These are phyloP conservation scores for Linnemannia zychae DNA, from an alignment of 192 early-diverging fungal genomes.

Conservation along the genomic window DNA sequence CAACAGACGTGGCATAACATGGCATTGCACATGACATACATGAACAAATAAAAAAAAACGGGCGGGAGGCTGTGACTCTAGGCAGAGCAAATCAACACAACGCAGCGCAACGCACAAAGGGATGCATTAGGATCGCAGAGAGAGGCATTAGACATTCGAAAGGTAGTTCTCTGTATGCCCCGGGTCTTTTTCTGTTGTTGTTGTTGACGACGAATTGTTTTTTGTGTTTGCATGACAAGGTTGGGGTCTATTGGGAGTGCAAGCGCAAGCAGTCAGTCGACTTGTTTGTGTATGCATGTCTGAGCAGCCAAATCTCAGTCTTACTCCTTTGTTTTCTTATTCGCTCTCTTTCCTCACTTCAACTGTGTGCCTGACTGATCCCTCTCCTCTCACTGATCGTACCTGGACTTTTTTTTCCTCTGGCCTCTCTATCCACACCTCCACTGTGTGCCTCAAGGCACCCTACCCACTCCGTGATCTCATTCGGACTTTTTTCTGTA, in stretches of 20 bases:
- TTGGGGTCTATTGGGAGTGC: neutral
- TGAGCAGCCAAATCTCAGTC: neutral
- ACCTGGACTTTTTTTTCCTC: conserved; percentile 8
- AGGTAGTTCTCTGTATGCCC: neutral
- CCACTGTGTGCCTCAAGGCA: neutral
- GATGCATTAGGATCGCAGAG: neutral
- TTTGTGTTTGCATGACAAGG: conserved; percentile 5
- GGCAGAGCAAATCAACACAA: neutral
- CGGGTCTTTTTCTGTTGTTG: neutral
- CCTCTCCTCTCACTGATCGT: neutral
- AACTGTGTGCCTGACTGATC: neutral
- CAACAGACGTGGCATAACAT: no score
- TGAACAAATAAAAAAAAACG: neutral
- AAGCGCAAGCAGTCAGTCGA: neutral
- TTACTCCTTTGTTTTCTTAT: neutral
- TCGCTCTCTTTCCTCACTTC: neutral
- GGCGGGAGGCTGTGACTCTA: neutral
- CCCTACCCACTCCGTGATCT: no score
- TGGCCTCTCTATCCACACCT: neutral
- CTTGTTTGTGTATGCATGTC: conserved; percentile 3
- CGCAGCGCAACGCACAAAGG: neutral
- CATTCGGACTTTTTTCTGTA: neutral
- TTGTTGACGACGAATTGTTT: neutral
- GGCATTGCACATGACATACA: no score
- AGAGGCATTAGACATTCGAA: neutral